Conservation (phyloP, 176 grass and related monocot genomes). For the Oryza punctata region DNA sequence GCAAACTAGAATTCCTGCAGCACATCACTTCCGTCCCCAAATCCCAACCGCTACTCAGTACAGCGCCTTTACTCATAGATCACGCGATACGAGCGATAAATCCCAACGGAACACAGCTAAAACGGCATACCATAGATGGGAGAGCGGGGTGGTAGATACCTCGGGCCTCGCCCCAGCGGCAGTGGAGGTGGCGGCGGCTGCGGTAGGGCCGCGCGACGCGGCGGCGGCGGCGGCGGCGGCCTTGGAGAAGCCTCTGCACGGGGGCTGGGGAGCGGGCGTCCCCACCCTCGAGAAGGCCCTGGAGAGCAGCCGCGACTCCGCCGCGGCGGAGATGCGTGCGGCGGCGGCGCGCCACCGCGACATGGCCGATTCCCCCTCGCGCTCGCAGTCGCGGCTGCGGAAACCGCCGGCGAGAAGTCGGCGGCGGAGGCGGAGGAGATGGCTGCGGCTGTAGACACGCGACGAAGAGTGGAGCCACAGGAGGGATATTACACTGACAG, state of each 20-base stretch:
- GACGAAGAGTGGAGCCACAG: slow-evolving; percentile 10
- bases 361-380: slow-evolving; percentile 26
- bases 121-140: neutral
- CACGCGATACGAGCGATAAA: neutral
- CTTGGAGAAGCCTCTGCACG: slow-evolving; percentile 56
- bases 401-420: slow-evolving; percentile 11
- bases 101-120: neutral
- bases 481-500: neutral
- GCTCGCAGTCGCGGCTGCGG: neutral
- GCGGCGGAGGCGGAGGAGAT: slow-evolving; percentile 30
- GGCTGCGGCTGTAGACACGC: slow-evolving; percentile 27
- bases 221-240: slow-evolving; percentile 36
- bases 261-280: slow-evolving; percentile 35
- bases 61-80: slow-evolving; percentile 15
- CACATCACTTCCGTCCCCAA: neutral
- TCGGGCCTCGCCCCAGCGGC: slow-evolving; percentile 40
- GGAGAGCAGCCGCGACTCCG: slow-evolving; percentile 45
- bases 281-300: slow-evolving; percentile 34
- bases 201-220: slow-evolving; percentile 22
- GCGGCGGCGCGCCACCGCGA: slow-evolving; percentile 56
- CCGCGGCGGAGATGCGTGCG: slow-evolving; percentile 37
- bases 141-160: slow-evolving; percentile 38
- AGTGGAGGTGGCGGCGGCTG: neutral
- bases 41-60: neutral
- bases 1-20: neutral